These are phyloP conservation scores for Barbarea vulgaris DNA, from an alignment of 345 rosid genomes.

Conservation along the genomic window DNA sequence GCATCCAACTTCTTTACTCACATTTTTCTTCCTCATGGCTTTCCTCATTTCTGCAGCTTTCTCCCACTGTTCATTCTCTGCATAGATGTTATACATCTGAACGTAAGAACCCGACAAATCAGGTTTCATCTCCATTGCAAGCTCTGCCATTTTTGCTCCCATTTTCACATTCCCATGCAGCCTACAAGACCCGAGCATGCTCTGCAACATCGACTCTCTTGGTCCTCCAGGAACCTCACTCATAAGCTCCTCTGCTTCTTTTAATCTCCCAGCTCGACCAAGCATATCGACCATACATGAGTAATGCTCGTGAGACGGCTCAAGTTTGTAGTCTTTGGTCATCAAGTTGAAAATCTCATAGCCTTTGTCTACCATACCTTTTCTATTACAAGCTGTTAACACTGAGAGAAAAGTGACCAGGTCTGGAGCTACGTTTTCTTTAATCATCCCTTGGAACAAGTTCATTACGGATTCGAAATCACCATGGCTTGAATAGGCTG, in stretches of 20 bases:
- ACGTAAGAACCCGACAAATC: conserved; percentile 72
- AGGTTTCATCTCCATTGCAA: conserved; percentile 65
- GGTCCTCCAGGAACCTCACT: conserved; percentile 65
- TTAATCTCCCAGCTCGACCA: conserved; percentile 75
- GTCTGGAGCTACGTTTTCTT: conserved; percentile 64
- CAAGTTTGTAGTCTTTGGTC: conserved; percentile 58
- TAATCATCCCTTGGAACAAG: conserved; percentile 63
- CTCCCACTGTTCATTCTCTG: conserved; percentile 82
- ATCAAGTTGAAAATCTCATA: conserved; percentile 56
- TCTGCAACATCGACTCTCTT: conserved; percentile 70
- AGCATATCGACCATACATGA: conserved; percentile 93
- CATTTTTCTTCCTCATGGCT: conserved; percentile 73
- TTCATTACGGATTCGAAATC: conserved; percentile 74
- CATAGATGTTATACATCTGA: conserved; percentile 82
- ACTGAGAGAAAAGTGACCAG: conserved; percentile 78
- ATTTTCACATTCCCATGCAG: conserved; percentile 70
- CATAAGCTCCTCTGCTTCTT: conserved; percentile 74
- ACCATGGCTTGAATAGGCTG: conserved; percentile 88
- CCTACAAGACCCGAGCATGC: conserved; percentile 79
- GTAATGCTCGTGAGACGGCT: conserved; percentile 74
- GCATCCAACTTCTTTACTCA: conserved; percentile 76
- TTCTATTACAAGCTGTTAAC: conserved; percentile 73
- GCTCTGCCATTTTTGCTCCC: conserved; percentile 65
- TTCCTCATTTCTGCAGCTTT: conserved; percentile 62
- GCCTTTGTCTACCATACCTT: conserved; percentile 80